phyloP scores from a whole-genome alignment of 2,329 filamentous ascomycete genomes.

The Pleomassaria siparia region DNA sequence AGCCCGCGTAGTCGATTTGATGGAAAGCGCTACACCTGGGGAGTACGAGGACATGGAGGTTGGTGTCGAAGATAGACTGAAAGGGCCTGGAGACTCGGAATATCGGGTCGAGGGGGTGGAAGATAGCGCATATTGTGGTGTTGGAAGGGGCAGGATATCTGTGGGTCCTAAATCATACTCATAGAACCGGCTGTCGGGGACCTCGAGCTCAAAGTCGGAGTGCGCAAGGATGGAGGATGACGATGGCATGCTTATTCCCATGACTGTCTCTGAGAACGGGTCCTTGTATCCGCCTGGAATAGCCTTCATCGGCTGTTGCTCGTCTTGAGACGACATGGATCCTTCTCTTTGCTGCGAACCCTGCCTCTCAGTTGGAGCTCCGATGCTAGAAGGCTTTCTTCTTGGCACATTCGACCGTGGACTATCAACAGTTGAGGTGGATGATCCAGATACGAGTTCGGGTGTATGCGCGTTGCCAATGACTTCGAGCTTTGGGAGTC shows the following conservation, averaged over 20 bases:
- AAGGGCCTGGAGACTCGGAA: constrained; percentile 70
- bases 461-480: constrained; percentile 44
- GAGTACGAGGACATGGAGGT: constrained; percentile 78
- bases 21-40: constrained; percentile 58
- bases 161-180: constrained; percentile 58
- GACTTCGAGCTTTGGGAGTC: constrained; percentile 40
- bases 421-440: constrained; percentile 49
- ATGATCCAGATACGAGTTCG: constrained; percentile 53
- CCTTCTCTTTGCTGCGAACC: constrained; percentile 31
- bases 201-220: constrained; percentile 29
- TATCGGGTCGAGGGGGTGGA: constrained; percentile 74
- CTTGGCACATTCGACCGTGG: constrained; percentile 47
- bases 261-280: constrained; percentile 45
- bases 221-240: constrained; percentile 33
- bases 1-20: constrained; percentile 46
- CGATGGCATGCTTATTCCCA: constrained; percentile 46
- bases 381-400: constrained; percentile 49
- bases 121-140: constrained; percentile 67
- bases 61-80: constrained; percentile 76
- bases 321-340: constrained; percentile 40
- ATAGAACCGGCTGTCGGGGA: constrained; percentile 24
- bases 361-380: constrained; percentile 32
- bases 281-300: constrained; percentile 41
- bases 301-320: constrained; percentile 22
- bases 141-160: constrained; percentile 67